Base-by-base conservation (phyloP, 306 rosid species). In the Quercus bicolor region DNA sequence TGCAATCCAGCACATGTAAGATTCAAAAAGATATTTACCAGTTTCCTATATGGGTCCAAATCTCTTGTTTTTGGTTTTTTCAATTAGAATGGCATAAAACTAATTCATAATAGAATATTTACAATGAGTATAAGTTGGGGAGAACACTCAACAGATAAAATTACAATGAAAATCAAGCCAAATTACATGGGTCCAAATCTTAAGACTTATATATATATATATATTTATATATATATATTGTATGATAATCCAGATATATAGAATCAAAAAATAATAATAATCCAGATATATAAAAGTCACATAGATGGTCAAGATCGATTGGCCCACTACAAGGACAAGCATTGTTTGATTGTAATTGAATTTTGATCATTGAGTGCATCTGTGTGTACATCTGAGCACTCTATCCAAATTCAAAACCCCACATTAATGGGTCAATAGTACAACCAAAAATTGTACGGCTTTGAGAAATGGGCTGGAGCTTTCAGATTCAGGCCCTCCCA, bases 381-480 rank as follows among this genome's bases (percentile, higher is more conserved):
- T 1, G 16, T 34, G 5, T 18, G 43, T 40, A 40, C 51, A 4
- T 34, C 33, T 54, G 75, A 64, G 61, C 79, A 81, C 57, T 31
- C 53, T 64, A 43, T 74, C 24, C 24, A 24, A 84, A 55, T 28
- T 66, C 20, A 40, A 24, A 84, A 61, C 40, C 33, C 64, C 71
- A 16, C 21, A n/a, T 52, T 23, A 3, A 77, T 24, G 78, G 70
- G 57, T 11, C 45, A 40, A 3, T 40, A 18, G n/a, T 28, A 70
- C 18, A 71, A 56, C 57, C 74, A 82, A 65, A 83, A 84, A 76
- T 33, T 77, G 87, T 80, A 82, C 88, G 86, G 78, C 75, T 73
- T 53, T 65, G 84, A 79, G 75, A 73, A 84, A 81, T 72, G 85
- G 85, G 80, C 77, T 82, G 88, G 79, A 69, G 78, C 71, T 19